Evolutionary conservation across 176 grass and related monocot species (phyloP), one percentile per base, ranked within the genome.

Genomic region (Bonia amplexicaulis): DNA sequence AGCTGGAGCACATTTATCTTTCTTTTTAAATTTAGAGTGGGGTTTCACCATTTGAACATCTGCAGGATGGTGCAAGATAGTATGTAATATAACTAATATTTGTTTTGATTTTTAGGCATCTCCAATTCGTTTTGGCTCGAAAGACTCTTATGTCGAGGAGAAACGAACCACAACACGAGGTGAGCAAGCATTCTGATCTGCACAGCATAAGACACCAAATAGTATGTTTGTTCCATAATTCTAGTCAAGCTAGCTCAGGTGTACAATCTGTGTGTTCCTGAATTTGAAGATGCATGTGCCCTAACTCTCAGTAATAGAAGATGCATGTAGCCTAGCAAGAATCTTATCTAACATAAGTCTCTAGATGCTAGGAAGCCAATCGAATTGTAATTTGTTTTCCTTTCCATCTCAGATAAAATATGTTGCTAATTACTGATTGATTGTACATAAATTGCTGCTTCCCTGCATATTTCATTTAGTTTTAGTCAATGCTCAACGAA

Each of bases 131-230:
- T 66, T 97, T 27, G 77, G 88, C 16, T 46, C 61, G 3, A 74
- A 74, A 48, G 42, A 85, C 53, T 87, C 90, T 64, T 87, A 48
- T 51, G 64, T 93, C 13, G 83, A 97, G 85, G 90, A 97, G 71
- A 97, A 97, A 76, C 85, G 83, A 73, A 90, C 90, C 31, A 70
- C 77, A 51, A 94, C 80, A 42, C 84, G 94, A 94, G 94, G 92
- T 82, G 69, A 92, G 87, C 6, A 49, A 49, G 31, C 15, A 70
- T 81, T 77, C 33, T 57, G 39, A 49, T 82, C 17, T 23, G 16
- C 26, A 46, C 16, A 26, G 13, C 49, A 47, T 33, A 80, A 61
- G 25, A 9, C 12, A 46, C 42, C 23, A 79, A 57, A 48, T 70
- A 54, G 35, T 19, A 80, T 53, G 44, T 16, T 55, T 68, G n/a